Conservation (phyloP, 768 basidiomycete species). For the Gelatoporia subvermispora region DNA sequence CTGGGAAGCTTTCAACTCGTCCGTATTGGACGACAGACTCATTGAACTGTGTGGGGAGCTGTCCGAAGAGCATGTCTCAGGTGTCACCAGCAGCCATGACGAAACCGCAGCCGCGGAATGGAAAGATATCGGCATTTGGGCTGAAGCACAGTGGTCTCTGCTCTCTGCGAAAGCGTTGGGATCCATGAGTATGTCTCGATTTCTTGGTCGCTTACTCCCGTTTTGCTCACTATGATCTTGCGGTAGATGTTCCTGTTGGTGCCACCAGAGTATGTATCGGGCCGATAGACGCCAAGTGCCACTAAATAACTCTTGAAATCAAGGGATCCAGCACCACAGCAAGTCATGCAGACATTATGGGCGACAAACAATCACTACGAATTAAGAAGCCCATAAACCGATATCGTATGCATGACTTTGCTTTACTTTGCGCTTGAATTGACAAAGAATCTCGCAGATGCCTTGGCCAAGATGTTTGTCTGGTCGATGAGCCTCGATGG, state of each 20-base stretch:
- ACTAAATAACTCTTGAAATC: neutral
- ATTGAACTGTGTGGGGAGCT: constrained; percentile 67
- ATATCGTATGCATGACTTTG: constrained; percentile 40
- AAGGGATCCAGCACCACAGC: constrained; percentile 64
- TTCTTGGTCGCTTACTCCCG: neutral
- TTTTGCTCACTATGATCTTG: neutral
- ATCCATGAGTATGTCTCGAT: constrained; percentile 51
- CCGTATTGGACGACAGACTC: constrained; percentile 67
- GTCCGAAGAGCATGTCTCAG: constrained; percentile 66
- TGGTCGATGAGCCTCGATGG: constrained; percentile 89
- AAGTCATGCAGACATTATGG: constrained; percentile 61
- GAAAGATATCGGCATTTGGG: constrained; percentile 90
- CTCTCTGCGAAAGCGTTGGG: constrained; percentile 79
- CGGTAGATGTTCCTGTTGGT: constrained; percentile 67
- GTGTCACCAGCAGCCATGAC: constrained; percentile 47
- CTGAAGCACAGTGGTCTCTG: constrained; percentile 75
- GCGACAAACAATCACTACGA: constrained; percentile 49
- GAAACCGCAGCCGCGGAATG: constrained; percentile 53
- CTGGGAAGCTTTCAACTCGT: constrained; percentile 78
- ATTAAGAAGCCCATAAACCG: constrained; percentile 70
- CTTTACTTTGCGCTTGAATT: neutral
- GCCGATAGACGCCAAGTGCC: neutral
- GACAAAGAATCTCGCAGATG: constrained; percentile 38
- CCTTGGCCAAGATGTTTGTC: constrained; percentile 79
- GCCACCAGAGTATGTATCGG: constrained; percentile 46